phyloP scores from a whole-genome alignment of 2,329 filamentous ascomycete species.

The Pleomassaria siparia region DNA sequence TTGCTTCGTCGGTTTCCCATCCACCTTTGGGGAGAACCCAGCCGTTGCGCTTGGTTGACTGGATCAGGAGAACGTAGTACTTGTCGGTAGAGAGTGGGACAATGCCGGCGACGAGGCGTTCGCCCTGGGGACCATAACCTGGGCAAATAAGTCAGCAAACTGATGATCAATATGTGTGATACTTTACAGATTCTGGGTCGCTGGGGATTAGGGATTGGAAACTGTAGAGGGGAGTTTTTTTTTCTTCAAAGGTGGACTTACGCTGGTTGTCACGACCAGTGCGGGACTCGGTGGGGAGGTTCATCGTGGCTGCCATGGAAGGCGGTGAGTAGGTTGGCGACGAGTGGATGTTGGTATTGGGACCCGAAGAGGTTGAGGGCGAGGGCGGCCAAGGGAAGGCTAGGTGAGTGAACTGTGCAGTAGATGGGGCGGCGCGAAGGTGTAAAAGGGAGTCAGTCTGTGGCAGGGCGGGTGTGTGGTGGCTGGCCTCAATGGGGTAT shows the following conservation, averaged over 20 bases:
- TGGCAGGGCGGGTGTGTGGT: constrained; percentile 58
- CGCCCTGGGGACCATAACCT: constrained; percentile 92
- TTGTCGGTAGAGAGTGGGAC: constrained; percentile 87
- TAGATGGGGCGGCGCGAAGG: neutral
- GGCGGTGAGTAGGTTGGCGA: constrained; percentile 8
- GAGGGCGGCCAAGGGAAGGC: neutral
- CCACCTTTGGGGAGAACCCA: constrained; percentile 98
- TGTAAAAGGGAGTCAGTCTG: constrained; percentile 68
- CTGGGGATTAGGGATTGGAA: neutral
- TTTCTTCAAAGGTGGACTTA: constrained; percentile 55
- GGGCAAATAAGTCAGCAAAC: constrained; percentile 26
- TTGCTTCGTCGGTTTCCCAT: constrained; percentile 93
- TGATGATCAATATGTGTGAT: neutral
- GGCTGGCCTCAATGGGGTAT: constrained; percentile 5
- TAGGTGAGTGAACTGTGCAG: neutral
- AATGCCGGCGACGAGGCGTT: constrained; percentile 91
- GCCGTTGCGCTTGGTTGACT: constrained; percentile 84
- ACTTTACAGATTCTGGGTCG: neutral
- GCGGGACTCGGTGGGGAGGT: constrained; percentile 63
- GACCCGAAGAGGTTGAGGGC: neutral
- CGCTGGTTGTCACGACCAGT: constrained; percentile 78
- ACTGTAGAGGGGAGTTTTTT: constrained; percentile 14
- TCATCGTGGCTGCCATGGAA: constrained; percentile 46
- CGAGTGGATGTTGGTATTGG: constrained; percentile 1
- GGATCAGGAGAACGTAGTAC: constrained; percentile 86